Evolutionary conservation across 768 basidiomycete species (phyloP).

Genomic region (Suillus fuscotomentosus): DNA sequence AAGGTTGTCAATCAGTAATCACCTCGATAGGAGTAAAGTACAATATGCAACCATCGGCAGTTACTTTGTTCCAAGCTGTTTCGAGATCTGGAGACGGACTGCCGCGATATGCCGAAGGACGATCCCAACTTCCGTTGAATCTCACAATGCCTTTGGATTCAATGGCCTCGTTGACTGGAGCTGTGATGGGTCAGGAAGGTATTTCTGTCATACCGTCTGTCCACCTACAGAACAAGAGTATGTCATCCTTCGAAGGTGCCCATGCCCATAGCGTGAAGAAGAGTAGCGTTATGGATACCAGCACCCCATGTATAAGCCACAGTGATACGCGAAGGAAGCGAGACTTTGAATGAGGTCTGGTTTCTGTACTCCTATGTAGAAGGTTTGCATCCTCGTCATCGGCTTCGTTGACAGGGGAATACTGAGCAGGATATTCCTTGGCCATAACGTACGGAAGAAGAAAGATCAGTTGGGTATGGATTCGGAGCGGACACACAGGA

Average conservation of each 20-base stretch:
- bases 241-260: not conserved
- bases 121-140: not conserved
- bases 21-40: not conserved
- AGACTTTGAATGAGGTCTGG: not conserved
- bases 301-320: conserved; percentile 6
- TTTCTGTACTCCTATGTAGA: not conserved
- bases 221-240: not conserved
- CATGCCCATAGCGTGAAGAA: conserved; percentile 11
- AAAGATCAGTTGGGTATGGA: not conserved
- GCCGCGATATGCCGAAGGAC: conserved; percentile 4
- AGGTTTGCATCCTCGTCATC: not conserved
- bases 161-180: not conserved
- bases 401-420: not conserved
- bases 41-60: conserved; percentile 7
- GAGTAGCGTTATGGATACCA: not conserved
- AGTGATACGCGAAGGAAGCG: not conserved
- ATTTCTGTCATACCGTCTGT: not conserved
- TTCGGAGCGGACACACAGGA: not conserved
- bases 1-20: not conserved
- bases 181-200: not conserved
- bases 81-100: conserved; percentile 11
- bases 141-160: not conserved
- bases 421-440: not conserved
- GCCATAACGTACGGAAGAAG: not conserved
- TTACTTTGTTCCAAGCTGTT: conserved; percentile 9